phyloP scores from a whole-genome alignment of 176 grass and related monocot genomes.

The Triticum dicoccoides region DNA sequence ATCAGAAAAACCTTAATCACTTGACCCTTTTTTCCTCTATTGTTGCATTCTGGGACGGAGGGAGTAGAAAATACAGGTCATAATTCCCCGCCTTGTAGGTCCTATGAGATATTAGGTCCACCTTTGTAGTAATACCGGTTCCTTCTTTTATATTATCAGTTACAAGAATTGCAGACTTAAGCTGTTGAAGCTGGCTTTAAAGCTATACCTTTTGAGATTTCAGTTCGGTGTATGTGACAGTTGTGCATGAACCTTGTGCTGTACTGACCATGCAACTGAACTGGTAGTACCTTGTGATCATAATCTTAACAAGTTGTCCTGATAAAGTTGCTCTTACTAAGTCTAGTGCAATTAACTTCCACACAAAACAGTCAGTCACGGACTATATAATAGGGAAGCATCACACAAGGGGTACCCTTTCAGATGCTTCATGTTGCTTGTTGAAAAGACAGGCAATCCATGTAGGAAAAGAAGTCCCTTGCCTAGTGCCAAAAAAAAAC shows the following conservation, averaged over 20 bases:
- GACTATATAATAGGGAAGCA: neutral
- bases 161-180: neutral
- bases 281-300: neutral
- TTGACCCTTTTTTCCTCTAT: too few species aligned
- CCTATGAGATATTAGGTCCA: neutral
- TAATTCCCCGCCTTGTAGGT: neutral
- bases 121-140: neutral
- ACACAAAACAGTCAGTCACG: neutral
- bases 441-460: neutral
- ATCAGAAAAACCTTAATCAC: too few species aligned
- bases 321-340: neutral
- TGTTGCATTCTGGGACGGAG: too few species aligned
- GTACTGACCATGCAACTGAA: neutral
- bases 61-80: neutral
- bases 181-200: neutral
- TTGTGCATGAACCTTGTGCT: neutral
- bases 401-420: neutral
- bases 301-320: neutral
- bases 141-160: neutral
- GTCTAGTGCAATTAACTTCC: slow-evolving; percentile 7
- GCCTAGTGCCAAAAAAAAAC: neutral
- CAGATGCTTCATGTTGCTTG: neutral
- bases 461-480: neutral
- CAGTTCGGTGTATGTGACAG: neutral
- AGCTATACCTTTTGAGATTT: neutral